Percentiles rank a stretch among this genome's conserved stretches.
Conservation (phyloP, 176 grass and related monocot genomes). For the Bromus sterilis region DNA sequence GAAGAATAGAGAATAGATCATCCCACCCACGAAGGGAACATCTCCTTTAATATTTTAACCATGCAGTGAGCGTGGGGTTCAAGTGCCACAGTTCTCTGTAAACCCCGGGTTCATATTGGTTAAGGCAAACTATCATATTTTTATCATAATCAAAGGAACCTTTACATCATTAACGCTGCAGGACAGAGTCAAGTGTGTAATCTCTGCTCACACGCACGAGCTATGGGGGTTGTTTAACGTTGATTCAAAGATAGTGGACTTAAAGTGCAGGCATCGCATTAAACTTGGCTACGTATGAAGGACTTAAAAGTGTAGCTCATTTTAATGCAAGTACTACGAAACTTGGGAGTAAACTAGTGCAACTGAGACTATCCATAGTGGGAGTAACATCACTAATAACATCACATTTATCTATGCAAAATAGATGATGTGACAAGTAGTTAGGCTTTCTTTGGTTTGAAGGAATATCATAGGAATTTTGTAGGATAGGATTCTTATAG, state of each 20-base stretch:
- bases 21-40: constrained; percentile 52
- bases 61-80: background rate
- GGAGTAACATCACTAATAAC: no score
- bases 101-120: background rate
- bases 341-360: constrained; percentile 30
- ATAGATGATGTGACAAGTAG: no score
- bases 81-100: constrained; percentile 12
- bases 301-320: background rate
- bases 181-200: constrained; percentile 22
- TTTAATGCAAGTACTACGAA: constrained; percentile 40
- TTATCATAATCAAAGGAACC: constrained; percentile 28
- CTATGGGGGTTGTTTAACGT: constrained; percentile 19
- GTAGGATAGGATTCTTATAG: no score
- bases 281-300: constrained; percentile 6
- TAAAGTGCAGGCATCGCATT: constrained; percentile 46
- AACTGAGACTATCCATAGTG: no score
- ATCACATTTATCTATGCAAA: no score
- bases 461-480: no score
- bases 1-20: constrained; percentile 32
- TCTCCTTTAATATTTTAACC: constrained; percentile 33
- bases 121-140: constrained; percentile 26
- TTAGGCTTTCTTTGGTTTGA: no score
- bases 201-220: constrained; percentile 32
- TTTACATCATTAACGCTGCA: constrained; percentile 29
- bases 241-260: constrained; percentile 35